Conservation (phyloP, 352 stramenopile genomes). For the Phytophthora niederhauseri region DNA sequence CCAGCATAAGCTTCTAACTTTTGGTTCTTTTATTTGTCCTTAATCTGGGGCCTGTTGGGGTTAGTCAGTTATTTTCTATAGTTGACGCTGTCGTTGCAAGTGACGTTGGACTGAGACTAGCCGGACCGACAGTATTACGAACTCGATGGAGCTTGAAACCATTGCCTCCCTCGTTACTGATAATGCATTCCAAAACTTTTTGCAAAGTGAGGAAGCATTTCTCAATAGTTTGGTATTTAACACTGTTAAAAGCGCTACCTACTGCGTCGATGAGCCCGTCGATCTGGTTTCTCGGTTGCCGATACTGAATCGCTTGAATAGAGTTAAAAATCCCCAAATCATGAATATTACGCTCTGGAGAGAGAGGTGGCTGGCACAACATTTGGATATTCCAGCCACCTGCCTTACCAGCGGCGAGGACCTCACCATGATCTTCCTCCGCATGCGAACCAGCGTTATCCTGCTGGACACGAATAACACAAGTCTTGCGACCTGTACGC, state of each 20-base stretch:
- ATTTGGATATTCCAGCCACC: constrained; percentile 15
- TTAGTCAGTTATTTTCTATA: too few relatives aligned
- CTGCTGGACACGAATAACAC: constrained; percentile 4
- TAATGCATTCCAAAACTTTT: constrained; percentile 10
- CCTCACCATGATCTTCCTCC: constrained; percentile 7
- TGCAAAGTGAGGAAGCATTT: constrained; percentile 13
- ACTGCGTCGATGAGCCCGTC: constrained; percentile 3
- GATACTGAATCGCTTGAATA: constrained; percentile 12
- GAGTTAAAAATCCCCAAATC: constrained; percentile 14
- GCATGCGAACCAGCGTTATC: constrained; percentile 16
- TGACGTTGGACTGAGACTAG: too few relatives aligned
- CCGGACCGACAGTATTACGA: not conserved
- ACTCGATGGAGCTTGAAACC: constrained; percentile 9
- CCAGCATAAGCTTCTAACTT: too few relatives aligned
- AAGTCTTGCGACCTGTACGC: too few relatives aligned
- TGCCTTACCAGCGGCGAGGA: constrained; percentile 1
- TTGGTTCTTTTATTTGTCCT: too few relatives aligned
- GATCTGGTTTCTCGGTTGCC: not conserved
- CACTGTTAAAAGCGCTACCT: not conserved
- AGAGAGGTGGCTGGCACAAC: constrained; percentile 7
- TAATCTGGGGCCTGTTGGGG: too few relatives aligned
- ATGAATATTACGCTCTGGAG: constrained; percentile 2
- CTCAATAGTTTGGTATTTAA: not conserved
- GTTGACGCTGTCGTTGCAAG: too few relatives aligned
- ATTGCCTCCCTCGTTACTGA: constrained; percentile 2